phyloP scores from a whole-genome alignment of 2,329 filamentous ascomycete genomes.

The Xylariaceae sp. region DNA sequence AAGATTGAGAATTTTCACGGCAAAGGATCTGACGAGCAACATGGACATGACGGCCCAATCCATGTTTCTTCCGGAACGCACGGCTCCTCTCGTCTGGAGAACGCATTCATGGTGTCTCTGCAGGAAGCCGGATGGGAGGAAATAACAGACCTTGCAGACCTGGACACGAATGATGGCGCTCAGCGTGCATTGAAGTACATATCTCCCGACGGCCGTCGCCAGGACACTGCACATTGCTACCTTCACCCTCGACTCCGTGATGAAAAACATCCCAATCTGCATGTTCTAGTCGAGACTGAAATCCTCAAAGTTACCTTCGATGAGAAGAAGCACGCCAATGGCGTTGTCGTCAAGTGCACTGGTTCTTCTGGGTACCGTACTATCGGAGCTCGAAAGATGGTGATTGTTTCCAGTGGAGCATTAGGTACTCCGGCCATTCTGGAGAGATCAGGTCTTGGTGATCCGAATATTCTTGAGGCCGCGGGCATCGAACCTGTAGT shows the following conservation, averaged over 20 bases:
- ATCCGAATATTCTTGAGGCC: slow-evolving; percentile 7
- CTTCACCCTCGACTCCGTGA: slow-evolving; percentile 7
- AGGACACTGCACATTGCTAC: slow-evolving; percentile 6
- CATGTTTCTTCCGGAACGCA: slow-evolving; percentile 3
- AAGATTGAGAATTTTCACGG: slow-evolving; percentile 1
- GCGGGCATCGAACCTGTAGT: slow-evolving; percentile 29
- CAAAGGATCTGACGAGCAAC: not conserved
- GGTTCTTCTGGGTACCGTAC: slow-evolving; percentile 32
- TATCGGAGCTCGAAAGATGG: slow-evolving; percentile 46
- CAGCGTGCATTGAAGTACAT: slow-evolving; percentile 2
- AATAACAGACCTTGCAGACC: slow-evolving; percentile 1
- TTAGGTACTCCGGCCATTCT: slow-evolving; percentile 5
- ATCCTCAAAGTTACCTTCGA: slow-evolving; percentile 49
- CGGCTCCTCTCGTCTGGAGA: not conserved
- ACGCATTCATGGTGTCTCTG: not conserved
- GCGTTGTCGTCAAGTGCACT: slow-evolving; percentile 48
- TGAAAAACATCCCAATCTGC: slow-evolving; percentile 40
- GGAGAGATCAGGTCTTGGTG: slow-evolving; percentile 11
- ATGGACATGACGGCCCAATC: slow-evolving; percentile 4
- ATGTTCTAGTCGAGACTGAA: slow-evolving; percentile 49
- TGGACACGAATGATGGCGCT: not conserved
- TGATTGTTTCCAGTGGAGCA: slow-evolving; percentile 25
- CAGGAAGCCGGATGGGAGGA: not conserved
- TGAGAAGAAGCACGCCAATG: slow-evolving; percentile 44
- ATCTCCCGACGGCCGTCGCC: slow-evolving; percentile 5